Evolutionary conservation across 2,329 filamentous ascomycete genomes (phyloP), one percentile per base, ranked within the genome.

Genomic region (Alternaria arbusti): DNA sequence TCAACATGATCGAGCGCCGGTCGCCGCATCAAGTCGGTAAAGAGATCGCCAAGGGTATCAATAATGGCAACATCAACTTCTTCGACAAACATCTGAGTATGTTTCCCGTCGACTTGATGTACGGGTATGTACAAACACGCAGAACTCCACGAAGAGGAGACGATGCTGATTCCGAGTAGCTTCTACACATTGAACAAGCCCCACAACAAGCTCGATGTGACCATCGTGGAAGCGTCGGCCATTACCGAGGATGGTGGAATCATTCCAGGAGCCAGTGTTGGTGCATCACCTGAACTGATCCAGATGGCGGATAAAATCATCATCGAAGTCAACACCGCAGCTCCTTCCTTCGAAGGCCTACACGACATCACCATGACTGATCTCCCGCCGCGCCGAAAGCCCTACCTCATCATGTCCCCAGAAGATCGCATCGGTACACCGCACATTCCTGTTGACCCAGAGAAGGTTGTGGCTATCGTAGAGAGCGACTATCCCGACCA

Each of bases 251-350:
- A 96, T 77, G 94, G 93, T 66, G 94, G 93, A 69, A 94, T 97
- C 73, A 91, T 97, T 46, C 93, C 91, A 5, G 93, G 94, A 70
- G 93, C 93, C 32, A 93, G 90, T 10, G 92, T 97, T 25, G 93
- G 93, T 58, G 93, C 93, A 12, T 91, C 90, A 4, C 93, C 93
- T 5, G 93, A 97, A 80, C 86, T 97, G 57, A 86, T 97, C 52
- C 93, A 97, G 82, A 93, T 96, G 88, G 92, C 93, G 55, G 92
- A 97, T 79, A 97, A 97, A 84, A 88, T 97, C 81, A 93, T 97
- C 75, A 92, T 97, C 75, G 93, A 97, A 83, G 91, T 97, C 82
- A 97, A 97, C 84, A 97, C 94, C 0, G 85, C 93, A 1, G 88
- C 92, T 54, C 93, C 93, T 6, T 93, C 89, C 46, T 94, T 97